A percentile compares a stretch with the other conserved stretches of the same genome.
phyloP scores from a whole-genome alignment of 441 rosid species.

The Rhodomyrtus psidioides region DNA sequence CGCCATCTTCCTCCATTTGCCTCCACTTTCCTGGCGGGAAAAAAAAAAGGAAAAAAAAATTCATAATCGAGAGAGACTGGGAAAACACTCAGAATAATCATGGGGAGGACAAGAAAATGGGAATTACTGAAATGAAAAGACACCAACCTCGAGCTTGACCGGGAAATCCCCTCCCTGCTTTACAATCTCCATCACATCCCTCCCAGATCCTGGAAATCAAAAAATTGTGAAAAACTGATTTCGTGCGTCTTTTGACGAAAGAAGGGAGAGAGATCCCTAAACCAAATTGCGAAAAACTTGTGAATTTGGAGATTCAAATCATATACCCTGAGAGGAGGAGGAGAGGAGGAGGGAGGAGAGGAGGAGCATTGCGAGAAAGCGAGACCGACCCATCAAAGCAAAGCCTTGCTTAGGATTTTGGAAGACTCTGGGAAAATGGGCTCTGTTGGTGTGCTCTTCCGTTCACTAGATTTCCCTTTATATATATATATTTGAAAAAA shows the following conservation, averaged over 20 bases:
- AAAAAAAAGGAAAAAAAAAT: not conserved
- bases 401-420: not conserved
- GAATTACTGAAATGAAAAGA: not conserved
- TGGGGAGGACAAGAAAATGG: not conserved
- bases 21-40: not conserved
- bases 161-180: conserved; percentile 14
- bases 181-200: conserved; percentile 24
- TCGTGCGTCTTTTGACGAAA: not conserved
- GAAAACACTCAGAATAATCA: not conserved
- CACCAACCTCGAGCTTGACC: conserved; percentile 20
- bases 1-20: not conserved
- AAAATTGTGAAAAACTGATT: not conserved
- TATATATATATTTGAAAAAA: too few relatives aligned
- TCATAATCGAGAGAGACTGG: not conserved
- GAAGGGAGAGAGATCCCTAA: not conserved
- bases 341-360: conserved; percentile 22
- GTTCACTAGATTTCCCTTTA: not conserved
- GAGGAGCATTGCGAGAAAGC: conserved; percentile 19
- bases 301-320: not conserved
- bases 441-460: not conserved
- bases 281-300: not conserved
- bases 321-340: conserved; percentile 36
- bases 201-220: conserved; percentile 25
- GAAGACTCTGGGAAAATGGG: conserved; percentile 19
- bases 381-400: conserved; percentile 30